Conservation (phyloP, 2,329 filamentous ascomycete species). For the Dothistroma septosporum region DNA sequence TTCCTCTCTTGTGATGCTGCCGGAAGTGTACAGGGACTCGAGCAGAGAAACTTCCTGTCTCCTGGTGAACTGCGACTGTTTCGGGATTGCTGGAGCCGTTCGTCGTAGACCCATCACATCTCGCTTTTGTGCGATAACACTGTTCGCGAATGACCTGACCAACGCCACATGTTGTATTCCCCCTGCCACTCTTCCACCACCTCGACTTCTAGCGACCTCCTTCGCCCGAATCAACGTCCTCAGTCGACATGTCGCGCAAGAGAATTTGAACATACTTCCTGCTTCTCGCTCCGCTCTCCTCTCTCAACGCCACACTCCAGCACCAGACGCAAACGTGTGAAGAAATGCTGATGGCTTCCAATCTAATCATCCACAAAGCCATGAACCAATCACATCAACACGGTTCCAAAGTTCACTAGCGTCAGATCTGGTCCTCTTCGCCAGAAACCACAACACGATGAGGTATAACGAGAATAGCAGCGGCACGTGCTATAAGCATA, state of each 20-base stretch:
- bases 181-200: too few relatives aligned
- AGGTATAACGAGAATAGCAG: not conserved
- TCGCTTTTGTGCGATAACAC: not conserved
- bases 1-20: constrained; percentile 18
- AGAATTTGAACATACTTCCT: not conserved
- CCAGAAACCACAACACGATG: not conserved
- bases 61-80: constrained; percentile 8
- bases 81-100: not conserved
- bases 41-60: constrained; percentile 18
- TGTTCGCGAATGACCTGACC: not conserved
- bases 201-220: constrained; percentile 2
- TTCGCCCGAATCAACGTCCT: constrained; percentile 4
- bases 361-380: not conserved
- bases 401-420: constrained; percentile 1
- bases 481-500: not conserved
- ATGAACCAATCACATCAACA: not conserved
- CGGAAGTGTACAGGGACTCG: constrained; percentile 18
- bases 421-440: not conserved
- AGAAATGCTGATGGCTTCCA: not conserved
- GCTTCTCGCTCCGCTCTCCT: not conserved
- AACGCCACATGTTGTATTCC: not conserved
- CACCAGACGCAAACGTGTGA: too few relatives aligned
- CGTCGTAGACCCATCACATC: not conserved
- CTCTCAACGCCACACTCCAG: not conserved
- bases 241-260: constrained; percentile 7